phyloP scores from a whole-genome alignment of 768 basidiomycete species.

The Psilocybe tampanensis region DNA sequence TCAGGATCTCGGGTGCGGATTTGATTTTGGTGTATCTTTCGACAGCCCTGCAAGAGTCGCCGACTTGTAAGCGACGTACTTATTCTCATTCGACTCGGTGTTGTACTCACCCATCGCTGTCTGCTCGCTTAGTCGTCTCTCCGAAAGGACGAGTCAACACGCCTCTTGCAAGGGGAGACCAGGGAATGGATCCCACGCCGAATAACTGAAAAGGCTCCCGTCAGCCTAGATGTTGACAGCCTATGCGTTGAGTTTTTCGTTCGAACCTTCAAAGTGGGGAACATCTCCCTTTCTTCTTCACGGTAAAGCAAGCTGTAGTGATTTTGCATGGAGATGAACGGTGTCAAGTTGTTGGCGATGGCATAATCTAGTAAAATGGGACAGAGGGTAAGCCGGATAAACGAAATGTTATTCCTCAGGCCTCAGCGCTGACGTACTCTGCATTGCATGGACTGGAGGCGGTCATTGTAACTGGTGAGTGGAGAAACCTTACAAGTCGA shows the following conservation, averaged over 20 bases:
- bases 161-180: constrained; percentile 60
- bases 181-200: constrained; percentile 59
- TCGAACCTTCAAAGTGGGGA: constrained; percentile 54
- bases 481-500: too few species aligned
- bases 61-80: too few species aligned
- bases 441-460: constrained; percentile 55
- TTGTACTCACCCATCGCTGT: constrained; percentile 37
- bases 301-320: constrained; percentile 61
- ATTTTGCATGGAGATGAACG: constrained; percentile 73
- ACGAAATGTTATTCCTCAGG: too few species aligned
- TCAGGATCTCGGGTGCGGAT: constrained; percentile 37
- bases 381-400: neutral
- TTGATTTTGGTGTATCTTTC: constrained; percentile 22
- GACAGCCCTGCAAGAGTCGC: constrained; percentile 7
- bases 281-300: constrained; percentile 67
- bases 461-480: too few species aligned
- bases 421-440: too few species aligned
- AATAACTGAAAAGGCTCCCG: constrained; percentile 37
- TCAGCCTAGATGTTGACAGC: neutral
- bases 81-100: neutral
- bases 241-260: neutral
- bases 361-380: constrained; percentile 52
- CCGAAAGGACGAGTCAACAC: constrained; percentile 47
- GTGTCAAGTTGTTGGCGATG: constrained; percentile 54
- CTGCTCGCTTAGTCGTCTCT: constrained; percentile 40